phyloP scores from a whole-genome alignment of 306 rosid species.

The Comarum palustre region DNA sequence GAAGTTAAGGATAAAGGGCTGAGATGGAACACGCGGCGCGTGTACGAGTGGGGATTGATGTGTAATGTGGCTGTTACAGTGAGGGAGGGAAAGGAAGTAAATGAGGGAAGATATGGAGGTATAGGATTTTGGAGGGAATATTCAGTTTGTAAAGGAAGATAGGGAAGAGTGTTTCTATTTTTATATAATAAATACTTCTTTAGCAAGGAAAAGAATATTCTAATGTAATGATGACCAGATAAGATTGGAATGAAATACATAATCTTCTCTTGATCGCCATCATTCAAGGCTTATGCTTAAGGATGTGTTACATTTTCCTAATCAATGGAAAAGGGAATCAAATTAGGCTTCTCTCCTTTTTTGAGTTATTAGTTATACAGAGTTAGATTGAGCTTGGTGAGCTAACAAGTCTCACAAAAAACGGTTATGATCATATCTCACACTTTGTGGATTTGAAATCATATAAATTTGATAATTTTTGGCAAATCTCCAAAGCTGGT shows the following conservation, averaged over 20 bases:
- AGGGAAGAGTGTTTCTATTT: not conserved
- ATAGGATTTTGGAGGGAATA: conserved; percentile 15
- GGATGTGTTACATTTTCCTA: no score
- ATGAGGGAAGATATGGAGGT: not conserved
- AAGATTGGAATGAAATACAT: no score
- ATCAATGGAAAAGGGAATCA: no score
- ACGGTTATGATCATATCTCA: no score
- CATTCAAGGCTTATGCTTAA: no score
- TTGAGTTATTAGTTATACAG: no score
- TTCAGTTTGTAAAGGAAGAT: conserved; percentile 7
- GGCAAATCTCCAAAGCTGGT: no score
- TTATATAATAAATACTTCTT: not conserved
- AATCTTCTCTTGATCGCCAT: not conserved
- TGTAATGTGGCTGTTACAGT: not conserved
- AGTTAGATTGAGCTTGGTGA: no score
- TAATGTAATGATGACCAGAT: not conserved
- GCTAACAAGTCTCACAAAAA: no score
- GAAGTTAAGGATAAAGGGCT: not conserved
- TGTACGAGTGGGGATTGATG: conserved; percentile 3
- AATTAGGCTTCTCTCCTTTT: no score
- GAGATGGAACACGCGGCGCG: not conserved
- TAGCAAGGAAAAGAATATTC: not conserved
- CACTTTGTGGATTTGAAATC: no score
- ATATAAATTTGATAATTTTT: no score
- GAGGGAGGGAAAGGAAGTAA: not conserved